Evolutionary conservation across 208 protist species (phyloP).

Genomic region (Crithidia fasciculata): DNA sequence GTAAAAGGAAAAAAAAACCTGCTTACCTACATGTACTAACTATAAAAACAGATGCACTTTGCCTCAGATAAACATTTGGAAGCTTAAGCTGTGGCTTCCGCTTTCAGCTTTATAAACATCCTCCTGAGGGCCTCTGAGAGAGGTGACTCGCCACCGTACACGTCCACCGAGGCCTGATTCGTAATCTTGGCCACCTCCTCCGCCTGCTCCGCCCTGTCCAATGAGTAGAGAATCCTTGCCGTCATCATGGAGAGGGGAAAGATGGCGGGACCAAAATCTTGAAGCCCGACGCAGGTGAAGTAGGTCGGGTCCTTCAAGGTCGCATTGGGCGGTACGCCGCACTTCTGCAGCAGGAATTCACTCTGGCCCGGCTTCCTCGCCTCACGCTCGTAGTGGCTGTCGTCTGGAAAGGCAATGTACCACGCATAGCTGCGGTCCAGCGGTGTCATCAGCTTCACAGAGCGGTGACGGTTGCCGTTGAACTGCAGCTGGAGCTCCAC

Average conservation of each 20-base stretch:
- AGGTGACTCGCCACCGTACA: not conserved
- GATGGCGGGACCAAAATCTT: not conserved
- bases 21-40: too few relatives aligned
- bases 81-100: not conserved
- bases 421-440: not conserved
- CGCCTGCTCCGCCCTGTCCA: not conserved
- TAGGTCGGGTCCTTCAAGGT: not conserved
- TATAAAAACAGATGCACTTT: too few relatives aligned
- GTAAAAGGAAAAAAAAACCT: too few relatives aligned
- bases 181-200: not conserved
- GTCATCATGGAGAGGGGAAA: not conserved
- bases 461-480: not conserved
- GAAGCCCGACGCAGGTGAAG: not conserved
- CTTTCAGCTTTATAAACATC: not conserved
- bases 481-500: not conserved
- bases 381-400: not conserved
- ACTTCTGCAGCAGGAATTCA: not conserved
- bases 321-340: not conserved
- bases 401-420: not conserved
- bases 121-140: not conserved
- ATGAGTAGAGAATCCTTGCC: not conserved
- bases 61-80: too few relatives aligned
- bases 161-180: not conserved
- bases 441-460: not conserved
- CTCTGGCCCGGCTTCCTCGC: not conserved